These are phyloP conservation scores for Fusarium piperis DNA, from an alignment of 2,329 filamentous ascomycete genomes.

Conservation along the genomic window DNA sequence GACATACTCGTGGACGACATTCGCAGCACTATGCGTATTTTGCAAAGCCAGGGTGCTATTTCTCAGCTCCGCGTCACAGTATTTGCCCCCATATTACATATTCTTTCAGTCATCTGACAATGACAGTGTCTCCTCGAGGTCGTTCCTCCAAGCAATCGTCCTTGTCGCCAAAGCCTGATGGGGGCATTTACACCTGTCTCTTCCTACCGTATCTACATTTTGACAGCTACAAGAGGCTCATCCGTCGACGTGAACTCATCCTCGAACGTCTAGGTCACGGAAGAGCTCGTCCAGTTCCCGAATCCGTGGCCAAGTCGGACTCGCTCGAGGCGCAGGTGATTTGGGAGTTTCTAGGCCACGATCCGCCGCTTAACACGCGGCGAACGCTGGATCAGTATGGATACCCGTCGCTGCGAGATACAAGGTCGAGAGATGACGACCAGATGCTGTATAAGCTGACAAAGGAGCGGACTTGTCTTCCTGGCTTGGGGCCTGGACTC, in stretches of 20 bases:
- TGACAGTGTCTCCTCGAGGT: conserved; percentile 49
- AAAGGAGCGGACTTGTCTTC: conserved; percentile 53
- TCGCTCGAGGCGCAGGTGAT: conserved; percentile 68
- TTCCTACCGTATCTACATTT: conserved; percentile 71
- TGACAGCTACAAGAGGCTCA: conserved; percentile 68
- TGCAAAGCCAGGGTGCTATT: conserved; percentile 60
- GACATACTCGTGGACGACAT: conserved; percentile 59
- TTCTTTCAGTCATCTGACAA: background rate
- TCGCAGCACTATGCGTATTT: conserved; percentile 61
- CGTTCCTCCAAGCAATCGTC: conserved; percentile 44
- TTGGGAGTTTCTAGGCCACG: conserved; percentile 70
- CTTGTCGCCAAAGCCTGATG: conserved; percentile 41
- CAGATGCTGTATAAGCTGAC: conserved; percentile 75
- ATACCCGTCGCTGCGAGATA: conserved; percentile 69
- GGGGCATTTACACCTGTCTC: conserved; percentile 56
- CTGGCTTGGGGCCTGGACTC: conserved; percentile 37
- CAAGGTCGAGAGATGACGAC: conserved; percentile 69
- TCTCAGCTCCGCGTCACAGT: conserved; percentile 52
- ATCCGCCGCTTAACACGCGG: conserved; percentile 69
- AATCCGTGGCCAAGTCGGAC: conserved; percentile 61
- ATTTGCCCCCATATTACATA: background rate
- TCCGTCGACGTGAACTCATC: conserved; percentile 66
- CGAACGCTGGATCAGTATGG: conserved; percentile 72
- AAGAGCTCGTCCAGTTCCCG: conserved; percentile 64
- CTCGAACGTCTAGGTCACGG: conserved; percentile 62